Base-by-base conservation (phyloP, 495 filamentous ascomycete species). In the Xylaria nigripes region DNA sequence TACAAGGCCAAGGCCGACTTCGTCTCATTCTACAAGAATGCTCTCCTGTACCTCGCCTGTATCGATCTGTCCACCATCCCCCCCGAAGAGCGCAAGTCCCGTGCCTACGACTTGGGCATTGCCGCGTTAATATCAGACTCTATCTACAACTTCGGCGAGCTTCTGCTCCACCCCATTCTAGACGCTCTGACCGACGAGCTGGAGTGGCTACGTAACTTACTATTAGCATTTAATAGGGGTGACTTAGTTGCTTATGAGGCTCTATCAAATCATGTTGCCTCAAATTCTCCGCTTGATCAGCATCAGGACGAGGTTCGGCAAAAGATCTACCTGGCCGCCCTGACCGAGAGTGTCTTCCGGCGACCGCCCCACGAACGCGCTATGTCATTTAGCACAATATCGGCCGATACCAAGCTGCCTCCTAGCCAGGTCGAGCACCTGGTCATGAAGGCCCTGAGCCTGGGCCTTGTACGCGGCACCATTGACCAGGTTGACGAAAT, bases 121-220 rank as follows among this genome's bases (percentile, higher is more conserved):
- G 90, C 94, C 18, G 93, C 93, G 12, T 78, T 99, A 9, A 86
- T 96, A 30, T 95, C 90, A 47, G 89, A 91, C 66, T 83, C 81
- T 56, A 97, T 97, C 74, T 97, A 97, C 80, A 99, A 97, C 78
- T 99, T 99, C 57, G 93, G 93, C 70, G 93, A 99, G 77, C 89
- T 99, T 5, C 84, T 99, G 19, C 82, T 97, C 54, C 93, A 99
- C 73, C 94, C 93, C 6, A 94, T 99, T 63, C 84, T 97, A 51
- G 86, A 96, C 64, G 83, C 87, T 6, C 79, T 99, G 50, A 70
- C 72, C 6, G 76, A 72, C 42, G 73, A 81, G 48, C 80, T 82
- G 30, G 68, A 75, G 42, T 99, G 93, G 93, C 82, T 99, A 24
- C 86, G 87, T 50, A 87, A 96, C 19, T 84, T 99, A 10, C 81